Evolutionary conservation across 225 moss, liverwort and hornwort genomes (phyloP).

Genomic region (Pseudoscleropodium purum): DNA sequence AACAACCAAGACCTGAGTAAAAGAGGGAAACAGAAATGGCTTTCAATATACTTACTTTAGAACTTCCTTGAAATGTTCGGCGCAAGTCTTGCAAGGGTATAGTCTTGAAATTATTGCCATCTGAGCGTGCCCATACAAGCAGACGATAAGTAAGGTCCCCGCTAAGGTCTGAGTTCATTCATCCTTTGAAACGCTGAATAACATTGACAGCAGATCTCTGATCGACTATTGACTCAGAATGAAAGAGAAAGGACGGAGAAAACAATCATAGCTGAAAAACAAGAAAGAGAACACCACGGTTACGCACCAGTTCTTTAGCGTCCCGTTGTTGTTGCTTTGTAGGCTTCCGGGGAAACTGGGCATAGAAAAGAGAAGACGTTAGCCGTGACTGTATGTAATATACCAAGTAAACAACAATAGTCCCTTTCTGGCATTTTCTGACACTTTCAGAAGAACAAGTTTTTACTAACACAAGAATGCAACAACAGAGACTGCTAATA

Average conservation of each 20-base stretch:
- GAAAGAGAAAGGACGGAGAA: not conserved
- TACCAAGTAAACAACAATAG: not conserved
- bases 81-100: conserved; percentile 89
- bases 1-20: not conserved
- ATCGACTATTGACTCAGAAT: not conserved
- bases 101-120: conserved; percentile 85
- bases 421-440: not conserved
- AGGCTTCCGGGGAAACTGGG: conserved; percentile 76
- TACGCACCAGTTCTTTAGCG: conserved; percentile 63
- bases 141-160: not conserved
- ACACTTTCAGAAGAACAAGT: not conserved
- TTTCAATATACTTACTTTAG: conserved; percentile 33
- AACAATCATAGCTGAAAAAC: not conserved
- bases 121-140: conserved; percentile 25
- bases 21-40: not conserved
- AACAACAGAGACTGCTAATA: not conserved
- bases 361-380: not conserved
- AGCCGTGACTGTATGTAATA: not conserved
- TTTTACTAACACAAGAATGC: not conserved
- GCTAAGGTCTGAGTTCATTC: not conserved
- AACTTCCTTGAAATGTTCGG: conserved; percentile 85
- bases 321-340: conserved; percentile 89
- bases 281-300: not conserved
- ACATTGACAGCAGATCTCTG: not conserved
- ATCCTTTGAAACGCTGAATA: not conserved